Evolutionary conservation across 345 rosid genomes (phyloP), one percentile per base, ranked within the genome.

Genomic region (Eutrema japonicum): DNA sequence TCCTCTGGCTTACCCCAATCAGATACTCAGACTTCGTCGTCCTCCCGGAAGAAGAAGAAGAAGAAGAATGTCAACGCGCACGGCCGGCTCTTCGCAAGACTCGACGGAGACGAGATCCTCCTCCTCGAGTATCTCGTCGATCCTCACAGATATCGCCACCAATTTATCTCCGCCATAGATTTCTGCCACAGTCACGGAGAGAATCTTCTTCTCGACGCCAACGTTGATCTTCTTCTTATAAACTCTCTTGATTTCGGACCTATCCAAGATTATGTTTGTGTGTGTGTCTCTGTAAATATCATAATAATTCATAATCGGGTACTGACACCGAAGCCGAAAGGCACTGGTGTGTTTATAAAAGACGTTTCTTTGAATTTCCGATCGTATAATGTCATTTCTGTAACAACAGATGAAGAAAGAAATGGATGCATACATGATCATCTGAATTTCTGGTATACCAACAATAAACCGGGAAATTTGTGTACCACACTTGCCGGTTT

Each of bases 151-250:
- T 58, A n/a, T 60, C 68, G 33, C 53, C 32, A 68, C 78, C 68
- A 1, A 35, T 50, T 33, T 59, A 74, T 74, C 78, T 74, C 30
- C 62, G 78, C 53, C 68, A 66, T 66, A 49, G 73, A 7, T 74
- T 74, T 58, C 61, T 74, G 0, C 78, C 73, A 10, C 73, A 35
- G 54, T 37, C 72, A 49, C 52, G 62, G 7, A 74, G 58, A 50
- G 13, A 38, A 5, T 38, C 30, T 18, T 74, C 55, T 50, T 74
- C 68, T 41, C 53, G 68, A 50, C 32, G 47, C n/a, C 38, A 49
- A 74, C 73, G 54, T 58, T 51, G n/a, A 58, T 57, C 35, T 16
- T 64, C 4, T n/a, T 64, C 22, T 14, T n/a, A 12, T 8, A 47
- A 16, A 26, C 9, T 16, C 51, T 48, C 26, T 48, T 7, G 27